Evolutionary conservation across 2,329 filamentous ascomycete species (phyloP), one percentile per base, ranked within the genome.

Genomic region (Rutstroemia sp.): DNA sequence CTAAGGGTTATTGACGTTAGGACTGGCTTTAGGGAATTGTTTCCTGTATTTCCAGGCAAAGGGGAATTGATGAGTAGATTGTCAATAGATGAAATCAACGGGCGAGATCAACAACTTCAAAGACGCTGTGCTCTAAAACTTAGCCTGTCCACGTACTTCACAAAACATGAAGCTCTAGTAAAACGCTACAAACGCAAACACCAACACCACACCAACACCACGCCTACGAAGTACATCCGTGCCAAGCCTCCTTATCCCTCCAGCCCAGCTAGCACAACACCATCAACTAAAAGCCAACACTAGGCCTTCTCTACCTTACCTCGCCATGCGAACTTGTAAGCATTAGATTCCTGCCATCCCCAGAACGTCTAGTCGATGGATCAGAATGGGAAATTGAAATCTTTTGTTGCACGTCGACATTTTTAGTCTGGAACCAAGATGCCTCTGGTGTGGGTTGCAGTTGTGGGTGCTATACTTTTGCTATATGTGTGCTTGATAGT

Each of bases 361-460:
- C 18, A 12, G 18, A 18, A 12, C 10, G 9, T 12, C 18, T 19
- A 44, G 18, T 44, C 18, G 18, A 12, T 44, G 16, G 41, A 44
- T 19, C 7, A 44, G 21, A 44, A 49, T 3, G 19, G 39, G 12
- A 18, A 25, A 16, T 47, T 38, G 30, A 48, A 54, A 49, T 39
- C 18, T 14, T 44, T 51, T 56, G 53, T 56, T 56, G 53, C 53
- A 45, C 18, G 7, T 51, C 53, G 34, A n/a, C 5, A 45, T 39
- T 56, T 47, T 56, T 56, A 56, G 53, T 56, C 27, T 51, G 47
- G 27, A 27, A 16, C 30, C 9, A 34, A 34, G 30, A 12, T 34
- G 30, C 10, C 44, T 47, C 27, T 47, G 19, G 44, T 14, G 44
- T 47, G 38, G 39, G 53, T 55, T 37, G 38, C 21, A 27, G 27